phyloP scores from a whole-genome alignment of 768 basidiomycete genomes.

The Lactarius psammicola region DNA sequence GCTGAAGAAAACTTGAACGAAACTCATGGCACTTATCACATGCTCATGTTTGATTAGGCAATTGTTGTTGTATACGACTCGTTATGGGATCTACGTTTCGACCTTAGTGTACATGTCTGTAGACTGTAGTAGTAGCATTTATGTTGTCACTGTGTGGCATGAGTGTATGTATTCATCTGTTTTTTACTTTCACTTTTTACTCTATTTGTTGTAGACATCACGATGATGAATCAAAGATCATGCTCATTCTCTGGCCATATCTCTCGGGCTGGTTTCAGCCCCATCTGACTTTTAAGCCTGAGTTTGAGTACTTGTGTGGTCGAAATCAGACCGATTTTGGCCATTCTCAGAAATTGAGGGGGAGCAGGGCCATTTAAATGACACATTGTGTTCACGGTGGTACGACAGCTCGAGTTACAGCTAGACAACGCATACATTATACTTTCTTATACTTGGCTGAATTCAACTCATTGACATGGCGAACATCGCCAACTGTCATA shows the following conservation, averaged over 20 bases:
- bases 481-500: background rate
- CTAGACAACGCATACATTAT: background rate
- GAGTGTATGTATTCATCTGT: background rate
- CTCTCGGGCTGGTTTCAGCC: background rate
- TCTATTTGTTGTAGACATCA: background rate
- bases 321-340: background rate
- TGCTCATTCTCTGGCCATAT: background rate
- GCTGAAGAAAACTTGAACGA: background rate
- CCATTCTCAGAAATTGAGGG: too few species aligned
- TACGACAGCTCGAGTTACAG: background rate
- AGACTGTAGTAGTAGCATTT: conserved; percentile 1
- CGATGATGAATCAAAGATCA: background rate
- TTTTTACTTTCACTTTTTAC: background rate
- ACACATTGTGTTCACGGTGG: background rate
- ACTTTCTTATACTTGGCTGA: background rate
- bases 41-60: background rate
- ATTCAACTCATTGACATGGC: background rate
- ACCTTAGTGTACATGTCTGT: background rate
- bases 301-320: background rate
- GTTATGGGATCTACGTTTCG: background rate
- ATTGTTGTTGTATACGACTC: background rate
- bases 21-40: background rate
- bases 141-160: background rate
- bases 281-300: too few species aligned
- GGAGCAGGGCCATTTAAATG: background rate